Evolutionary conservation across 2,329 filamentous ascomycete species (phyloP), one percentile per base, ranked within the genome.

Genomic region (Fusarium nurragi): DNA sequence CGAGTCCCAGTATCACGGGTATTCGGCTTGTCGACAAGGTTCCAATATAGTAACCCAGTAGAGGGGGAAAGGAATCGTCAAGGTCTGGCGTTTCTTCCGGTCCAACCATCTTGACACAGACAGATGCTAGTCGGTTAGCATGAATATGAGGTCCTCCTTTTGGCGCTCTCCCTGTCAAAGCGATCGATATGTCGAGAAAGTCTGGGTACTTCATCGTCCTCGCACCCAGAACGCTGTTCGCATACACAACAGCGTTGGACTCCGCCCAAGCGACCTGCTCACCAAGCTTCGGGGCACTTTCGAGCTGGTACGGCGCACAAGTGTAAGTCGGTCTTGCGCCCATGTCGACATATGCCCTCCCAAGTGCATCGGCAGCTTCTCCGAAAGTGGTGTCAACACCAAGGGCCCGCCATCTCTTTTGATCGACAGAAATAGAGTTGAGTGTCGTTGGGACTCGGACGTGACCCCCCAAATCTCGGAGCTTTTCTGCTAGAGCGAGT

Each of bases 41-140:
- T 5, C 68, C 68, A 1, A 70, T n/a, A 3, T 46, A 25, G 16
- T 69, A 70, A 11, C 68, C 68, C 1, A 71, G 9, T 2, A 70
- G 19, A 2, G 65, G 68, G 4, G 44, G 61, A 16, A 71, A 65
- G 0, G 68, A 63, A n/a, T 69, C 68, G 13, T 70, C 65, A 2
- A 56, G 16, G 2, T 8, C 32, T 4, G 30, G 5, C 2, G 14
- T 2, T 1, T 26, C 10, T 10, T 49, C 23, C 2, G 62, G 76
- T 81, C 79, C 25, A 0, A 19, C 4, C 26, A 54, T 3, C 16
- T 23, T 21, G 5, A 48, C 28, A 79, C 38, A 50, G 1, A 40
- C 26, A 9, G n/a, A 64, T 11, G 58, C 65, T 2, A 55, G 2
- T 7, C 68, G 53, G 18, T 69, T 67, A 11, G 16, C 19, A 1